Evolutionary conservation across 192 early-diverging fungal genomes (phyloP).

Genomic region (Linnemannia elongata): DNA sequence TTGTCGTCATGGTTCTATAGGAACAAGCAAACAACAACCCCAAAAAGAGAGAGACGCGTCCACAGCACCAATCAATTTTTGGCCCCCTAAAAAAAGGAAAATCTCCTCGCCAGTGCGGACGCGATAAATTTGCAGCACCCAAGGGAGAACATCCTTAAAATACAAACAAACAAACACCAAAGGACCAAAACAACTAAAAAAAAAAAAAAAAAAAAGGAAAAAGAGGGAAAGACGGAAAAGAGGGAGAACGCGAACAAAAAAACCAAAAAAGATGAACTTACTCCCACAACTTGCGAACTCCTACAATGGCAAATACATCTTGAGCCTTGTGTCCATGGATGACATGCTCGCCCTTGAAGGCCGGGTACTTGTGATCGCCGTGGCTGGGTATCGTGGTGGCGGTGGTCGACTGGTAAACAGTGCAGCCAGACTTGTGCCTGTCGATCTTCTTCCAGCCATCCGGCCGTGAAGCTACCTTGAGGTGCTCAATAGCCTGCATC

Average conservation of each 20-base stretch:
- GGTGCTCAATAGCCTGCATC: constrained; percentile 56
- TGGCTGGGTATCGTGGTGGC: constrained; percentile 51
- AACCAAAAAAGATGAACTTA: constrained; percentile 26
- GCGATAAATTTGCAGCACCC: not conserved
- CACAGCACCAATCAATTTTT: not conserved
- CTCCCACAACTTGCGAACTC: constrained; percentile 68
- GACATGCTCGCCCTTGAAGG: constrained; percentile 65
- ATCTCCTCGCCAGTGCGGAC: not conserved
- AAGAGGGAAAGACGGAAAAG: too few relatives aligned
- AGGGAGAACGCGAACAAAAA: not conserved
- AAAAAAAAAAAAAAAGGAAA: not conserved
- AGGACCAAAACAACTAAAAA: constrained; percentile 3
- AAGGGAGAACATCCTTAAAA: not conserved
- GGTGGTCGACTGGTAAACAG: constrained; percentile 57
- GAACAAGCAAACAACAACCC: not conserved
- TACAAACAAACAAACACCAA: not conserved
- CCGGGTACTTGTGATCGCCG: constrained; percentile 58
- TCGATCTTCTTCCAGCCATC: constrained; percentile 68
- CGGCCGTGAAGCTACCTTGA: constrained; percentile 54
- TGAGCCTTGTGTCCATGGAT: constrained; percentile 65
- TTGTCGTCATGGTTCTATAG: not conserved
- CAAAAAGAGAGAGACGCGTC: not conserved
- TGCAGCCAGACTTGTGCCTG: constrained; percentile 66
- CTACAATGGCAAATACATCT: constrained; percentile 64
- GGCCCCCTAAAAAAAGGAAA: not conserved